Evolutionary conservation across 2,329 filamentous ascomycete species (phyloP).

Genomic region (Pseudogymnoascus sp.): DNA sequence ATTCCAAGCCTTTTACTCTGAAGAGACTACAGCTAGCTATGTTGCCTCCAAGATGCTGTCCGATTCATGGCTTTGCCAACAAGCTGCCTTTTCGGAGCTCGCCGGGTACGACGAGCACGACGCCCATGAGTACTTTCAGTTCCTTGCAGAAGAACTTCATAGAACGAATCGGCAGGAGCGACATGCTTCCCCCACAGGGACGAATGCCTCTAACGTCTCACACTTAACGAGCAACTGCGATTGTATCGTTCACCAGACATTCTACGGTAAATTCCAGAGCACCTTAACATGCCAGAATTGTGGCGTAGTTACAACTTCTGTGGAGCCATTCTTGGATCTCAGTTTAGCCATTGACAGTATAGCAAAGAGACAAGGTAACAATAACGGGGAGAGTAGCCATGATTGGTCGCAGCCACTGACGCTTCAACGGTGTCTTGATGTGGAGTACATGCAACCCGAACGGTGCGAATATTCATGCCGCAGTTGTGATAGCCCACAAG

Average conservation of each 20-base stretch:
- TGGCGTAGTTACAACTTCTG: constrained; percentile 70
- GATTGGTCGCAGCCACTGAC: constrained; percentile 42
- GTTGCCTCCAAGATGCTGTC: constrained; percentile 84
- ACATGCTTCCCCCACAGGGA: constrained; percentile 34
- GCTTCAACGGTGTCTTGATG: constrained; percentile 68
- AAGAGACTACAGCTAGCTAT: constrained; percentile 80
- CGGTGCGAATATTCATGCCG: constrained; percentile 85
- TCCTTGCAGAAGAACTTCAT: constrained; percentile 86
- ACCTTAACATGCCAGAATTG: constrained; percentile 89
- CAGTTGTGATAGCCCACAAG: constrained; percentile 69
- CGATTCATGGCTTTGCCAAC: constrained; percentile 82
- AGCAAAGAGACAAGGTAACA: constrained; percentile 34
- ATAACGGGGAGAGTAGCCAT: constrained; percentile 40
- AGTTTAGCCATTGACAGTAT: constrained; percentile 77
- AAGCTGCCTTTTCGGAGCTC: constrained; percentile 63
- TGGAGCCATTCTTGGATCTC: constrained; percentile 86
- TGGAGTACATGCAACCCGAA: constrained; percentile 81
- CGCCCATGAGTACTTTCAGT: constrained; percentile 95
- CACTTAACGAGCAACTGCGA: constrained; percentile 48
- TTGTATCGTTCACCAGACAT: constrained; percentile 90
- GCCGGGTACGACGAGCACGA: constrained; percentile 95
- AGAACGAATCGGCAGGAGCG: constrained; percentile 67
- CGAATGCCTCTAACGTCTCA: constrained; percentile 34
- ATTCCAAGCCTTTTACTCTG: constrained; percentile 64
- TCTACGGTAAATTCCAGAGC: constrained; percentile 85